Percentiles rank a stretch among this genome's conserved stretches.
phyloP scores from a whole-genome alignment of 2,329 filamentous ascomycete species.

The Aspergillus fumigatiaffinis region DNA sequence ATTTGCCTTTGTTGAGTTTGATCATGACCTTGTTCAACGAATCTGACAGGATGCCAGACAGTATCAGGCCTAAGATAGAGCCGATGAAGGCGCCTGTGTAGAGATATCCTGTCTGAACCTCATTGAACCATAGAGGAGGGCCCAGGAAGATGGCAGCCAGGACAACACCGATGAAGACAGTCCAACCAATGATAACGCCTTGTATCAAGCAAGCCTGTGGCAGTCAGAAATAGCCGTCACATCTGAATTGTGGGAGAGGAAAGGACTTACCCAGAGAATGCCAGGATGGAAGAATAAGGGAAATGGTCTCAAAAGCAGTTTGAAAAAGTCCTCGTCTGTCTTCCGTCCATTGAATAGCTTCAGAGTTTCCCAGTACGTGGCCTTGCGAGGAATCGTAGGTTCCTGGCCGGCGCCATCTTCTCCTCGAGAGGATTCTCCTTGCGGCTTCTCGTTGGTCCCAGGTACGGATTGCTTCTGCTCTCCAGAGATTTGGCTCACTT shows the following conservation, averaged over 20 bases:
- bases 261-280: conserved; percentile 65
- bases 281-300: conserved; percentile 80
- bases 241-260: conserved; percentile 22
- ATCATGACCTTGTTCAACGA: conserved; percentile 68
- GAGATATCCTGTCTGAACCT: conserved; percentile 78
- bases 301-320: conserved; percentile 67
- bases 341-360: conserved; percentile 77
- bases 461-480: conserved; percentile 7
- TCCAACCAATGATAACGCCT: conserved; percentile 91
- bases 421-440: neutral
- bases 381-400: conserved; percentile 43
- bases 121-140: conserved; percentile 74
- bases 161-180: conserved; percentile 83
- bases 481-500: conserved; percentile 6
- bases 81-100: conserved; percentile 85
- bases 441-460: neutral
- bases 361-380: conserved; percentile 57
- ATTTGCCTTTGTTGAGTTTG: conserved; percentile 70
- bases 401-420: conserved; percentile 4
- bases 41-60: conserved; percentile 74
- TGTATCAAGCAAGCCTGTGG: conserved; percentile 65
- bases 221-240: conserved; percentile 6
- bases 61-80: conserved; percentile 68
- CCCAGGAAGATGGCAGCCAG: conserved; percentile 78
- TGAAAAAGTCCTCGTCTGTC: conserved; percentile 68